Conservation (phyloP, 1,284 basidiomycete genomes). For the Pseudozyma flocculosa region DNA sequence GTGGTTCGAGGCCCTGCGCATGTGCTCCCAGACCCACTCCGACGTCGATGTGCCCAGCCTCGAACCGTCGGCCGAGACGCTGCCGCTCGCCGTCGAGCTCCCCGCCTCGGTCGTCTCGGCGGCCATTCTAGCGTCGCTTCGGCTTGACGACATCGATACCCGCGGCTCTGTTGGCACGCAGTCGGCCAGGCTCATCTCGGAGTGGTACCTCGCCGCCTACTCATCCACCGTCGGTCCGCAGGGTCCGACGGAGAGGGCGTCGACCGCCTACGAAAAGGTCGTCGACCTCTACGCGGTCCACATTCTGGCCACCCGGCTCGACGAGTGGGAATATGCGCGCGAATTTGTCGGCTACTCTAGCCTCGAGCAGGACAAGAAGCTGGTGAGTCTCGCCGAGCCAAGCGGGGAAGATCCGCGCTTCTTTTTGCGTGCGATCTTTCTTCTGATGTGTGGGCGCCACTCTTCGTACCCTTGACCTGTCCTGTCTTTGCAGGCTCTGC, state of each 20-base stretch:
- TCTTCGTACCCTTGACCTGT: no score
- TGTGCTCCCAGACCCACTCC: constrained; percentile 16
- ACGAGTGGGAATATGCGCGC: constrained; percentile 48
- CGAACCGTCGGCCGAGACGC: constrained; percentile 26
- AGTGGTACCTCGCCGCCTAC: constrained; percentile 41
- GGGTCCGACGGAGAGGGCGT: constrained; percentile 17
- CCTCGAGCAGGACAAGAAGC: constrained; percentile 27
- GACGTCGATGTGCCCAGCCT: constrained; percentile 23
- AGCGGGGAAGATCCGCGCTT: no score
- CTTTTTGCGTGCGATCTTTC: no score
- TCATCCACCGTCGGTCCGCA: constrained; percentile 18
- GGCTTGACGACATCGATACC: constrained; percentile 21
- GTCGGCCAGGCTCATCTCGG: constrained; percentile 35
- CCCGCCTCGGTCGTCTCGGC: constrained; percentile 36
- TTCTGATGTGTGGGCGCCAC: no score
- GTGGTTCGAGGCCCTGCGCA: constrained; percentile 37
- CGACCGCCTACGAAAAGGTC: constrained; percentile 36
- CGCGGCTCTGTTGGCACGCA: constrained; percentile 20
- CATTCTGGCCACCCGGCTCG: constrained; percentile 30
- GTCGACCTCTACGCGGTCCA: constrained; percentile 43
- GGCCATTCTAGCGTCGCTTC: constrained; percentile 37
- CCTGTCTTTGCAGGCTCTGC: constrained; percentile 5
- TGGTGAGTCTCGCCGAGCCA: no score
- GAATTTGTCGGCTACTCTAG: constrained; percentile 42
- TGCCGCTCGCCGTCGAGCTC: constrained; percentile 27